Evolutionary conservation across 306 rosid genomes (phyloP), one percentile per base, ranked within the genome.

Genomic region (Trifolium pratense): DNA sequence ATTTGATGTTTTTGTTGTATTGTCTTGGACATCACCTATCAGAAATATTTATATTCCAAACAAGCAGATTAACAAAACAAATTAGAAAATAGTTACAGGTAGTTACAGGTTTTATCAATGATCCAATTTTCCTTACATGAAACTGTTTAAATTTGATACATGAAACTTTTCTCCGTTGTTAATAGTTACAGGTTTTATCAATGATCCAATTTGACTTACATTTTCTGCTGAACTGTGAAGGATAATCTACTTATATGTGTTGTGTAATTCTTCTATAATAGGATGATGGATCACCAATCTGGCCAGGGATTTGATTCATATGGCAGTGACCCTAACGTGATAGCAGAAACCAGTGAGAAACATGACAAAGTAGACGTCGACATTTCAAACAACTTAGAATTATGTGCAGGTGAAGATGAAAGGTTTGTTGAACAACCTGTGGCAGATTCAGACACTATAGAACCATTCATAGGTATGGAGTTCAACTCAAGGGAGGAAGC

Each of bases 401-500:
- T 80, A 53, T 85, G 80, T 70, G 32, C 49, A 52, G 80, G 65
- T 75, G 91, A 83, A 45, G 88, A 76, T 75, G 84, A 80, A n/a
- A 77, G 40, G 75, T 66, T 76, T 42, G 75, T 51, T 3, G 89
- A 87, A 40, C 88, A 81, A 73, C 57, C 85, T n/a, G 60, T 60
- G 53, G 80, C 51, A 49, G 82, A 75, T 83, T 80, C 71, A 57
- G 86, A 79, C 71, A 77, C 79, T 74, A 78, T 74, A 77, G 89
- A 83, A 46, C 89, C 91, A 15, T 70, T 76, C 60, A 51, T 79
- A 64, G 91, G 83, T 71, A 85, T 89, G 91, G 86, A 87, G 84
- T 89, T 89, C 77, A 78, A 82, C 66, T 75, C 94, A 74, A 83
- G 89, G 80, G 94, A 89, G 59, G 94, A 89, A 80, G 94, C 94